Evolutionary conservation across 2,329 filamentous ascomycete species (phyloP), one percentile per base, ranked within the genome.

Genomic region (Nigrospora sphaerica): DNA sequence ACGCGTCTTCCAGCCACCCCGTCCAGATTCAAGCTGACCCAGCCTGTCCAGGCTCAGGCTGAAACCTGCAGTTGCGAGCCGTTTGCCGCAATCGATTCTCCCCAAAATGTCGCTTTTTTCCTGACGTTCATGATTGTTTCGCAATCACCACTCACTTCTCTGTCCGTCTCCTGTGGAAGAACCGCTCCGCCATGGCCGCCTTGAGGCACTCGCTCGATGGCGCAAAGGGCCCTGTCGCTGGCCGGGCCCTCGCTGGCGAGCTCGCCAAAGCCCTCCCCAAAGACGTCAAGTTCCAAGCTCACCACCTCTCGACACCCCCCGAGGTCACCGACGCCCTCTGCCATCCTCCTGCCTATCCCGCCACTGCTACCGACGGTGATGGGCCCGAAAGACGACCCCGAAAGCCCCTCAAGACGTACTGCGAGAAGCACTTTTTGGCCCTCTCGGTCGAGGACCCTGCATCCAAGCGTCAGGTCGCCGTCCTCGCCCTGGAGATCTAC

Each of bases 271-370:
- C 74, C 12, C 72, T 85, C 11, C 81, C 81, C 11, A 71, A 74
- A 49, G 72, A 67, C 52, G 62, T 65, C 58, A 67, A 59, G 13
- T 86, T 95, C 62, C 83, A 76, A 52, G 75, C 92, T 58, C 85
- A 95, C 64, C 92, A 98, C 70, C 71, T 96, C 55, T 95, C 89
- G 19, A 95, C 91, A 6, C 86, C 87, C 13, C 88, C 92, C 6
- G 84, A 81, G 32, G 76, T 76, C 61, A 85, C 83, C 51, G 77
- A 83, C 10, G 78, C 92, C 14, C 79, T 98, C 38, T 96, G 86
- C 68, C 84, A 87, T 33, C 78, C 91, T 32, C 83, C 88, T 4
- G 87, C 88, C 5, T 81, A 83, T 17, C 52, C 53, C 9, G 37
- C 47, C 10, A 50, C 35, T 14, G 12, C 42, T 17, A 37, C 37